phyloP scores from a whole-genome alignment of 805 yeast genomes.

The Candida andamanensis region DNA sequence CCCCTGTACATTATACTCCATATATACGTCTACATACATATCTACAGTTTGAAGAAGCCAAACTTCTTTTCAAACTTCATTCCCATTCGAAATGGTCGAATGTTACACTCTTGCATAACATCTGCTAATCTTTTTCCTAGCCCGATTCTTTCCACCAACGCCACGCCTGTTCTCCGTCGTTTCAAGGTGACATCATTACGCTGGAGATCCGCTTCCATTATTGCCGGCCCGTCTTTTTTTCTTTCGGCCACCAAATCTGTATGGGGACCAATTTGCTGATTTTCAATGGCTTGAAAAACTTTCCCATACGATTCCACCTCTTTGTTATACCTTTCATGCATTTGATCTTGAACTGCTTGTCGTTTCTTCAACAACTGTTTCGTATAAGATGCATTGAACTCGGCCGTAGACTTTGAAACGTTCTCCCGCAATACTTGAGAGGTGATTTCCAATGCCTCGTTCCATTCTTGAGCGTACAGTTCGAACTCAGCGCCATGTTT shows the following conservation, averaged over 20 bases:
- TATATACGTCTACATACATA: slow-evolving; percentile 3
- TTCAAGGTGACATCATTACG: slow-evolving; percentile 7
- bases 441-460: slow-evolving; percentile 7
- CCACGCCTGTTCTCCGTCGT: slow-evolving; percentile 15
- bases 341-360: slow-evolving; percentile 10
- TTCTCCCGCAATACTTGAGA: slow-evolving; percentile 10
- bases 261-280: slow-evolving; percentile 26
- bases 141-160: slow-evolving; percentile 21
- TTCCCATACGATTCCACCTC: slow-evolving; percentile 10
- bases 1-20: neutral
- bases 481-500: no score
- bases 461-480: slow-evolving; percentile 13
- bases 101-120: slow-evolving; percentile 20
- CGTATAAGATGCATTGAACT: slow-evolving; percentile 11
- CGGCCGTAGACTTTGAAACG: slow-evolving; percentile 9
- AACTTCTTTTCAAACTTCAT: slow-evolving; percentile 17
- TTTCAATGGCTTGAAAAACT: slow-evolving; percentile 13
- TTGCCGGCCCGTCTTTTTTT: no score
- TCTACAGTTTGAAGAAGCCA: slow-evolving; percentile 3
- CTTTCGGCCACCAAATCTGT: slow-evolving; percentile 32
- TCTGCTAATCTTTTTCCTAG: slow-evolving; percentile 28
- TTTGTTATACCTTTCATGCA: slow-evolving; percentile 13
- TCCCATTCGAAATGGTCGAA: slow-evolving; percentile 22
- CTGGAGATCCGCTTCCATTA: slow-evolving; percentile 1
- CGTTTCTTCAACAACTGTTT: slow-evolving; percentile 10